A percentile compares a stretch with the other conserved stretches of the same genome.
These are phyloP conservation scores for Xerocomus potaroensis DNA, from an alignment of 768 basidiomycete genomes.

Conservation along the genomic window DNA sequence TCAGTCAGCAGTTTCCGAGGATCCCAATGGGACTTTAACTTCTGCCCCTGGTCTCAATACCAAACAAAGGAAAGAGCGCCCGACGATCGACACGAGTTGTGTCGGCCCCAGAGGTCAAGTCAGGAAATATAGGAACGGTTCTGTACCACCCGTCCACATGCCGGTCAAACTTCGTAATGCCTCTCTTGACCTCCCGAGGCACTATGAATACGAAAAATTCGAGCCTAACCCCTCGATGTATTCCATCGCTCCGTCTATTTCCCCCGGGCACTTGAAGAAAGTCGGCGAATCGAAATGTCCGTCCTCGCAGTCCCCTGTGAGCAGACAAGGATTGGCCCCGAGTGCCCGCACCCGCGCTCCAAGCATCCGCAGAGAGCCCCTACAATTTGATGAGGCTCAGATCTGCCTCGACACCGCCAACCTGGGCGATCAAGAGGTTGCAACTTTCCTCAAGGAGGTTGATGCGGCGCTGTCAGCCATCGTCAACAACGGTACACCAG, in stretches of 20 bases:
- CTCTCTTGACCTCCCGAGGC: slow-evolving; percentile 29
- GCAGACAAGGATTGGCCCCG: slow-evolving; percentile 22
- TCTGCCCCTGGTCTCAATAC: slow-evolving; percentile 15
- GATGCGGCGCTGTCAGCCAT: slow-evolving; percentile 27
- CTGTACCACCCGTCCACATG: slow-evolving; percentile 30
- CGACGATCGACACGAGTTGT: slow-evolving; percentile 31
- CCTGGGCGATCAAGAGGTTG: slow-evolving; percentile 28
- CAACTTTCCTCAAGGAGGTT: slow-evolving; percentile 30
- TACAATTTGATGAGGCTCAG: slow-evolving; percentile 29
- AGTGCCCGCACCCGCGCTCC: slow-evolving; percentile 20
- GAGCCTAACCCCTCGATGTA: slow-evolving; percentile 30
- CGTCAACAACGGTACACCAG: slow-evolving; percentile 23
- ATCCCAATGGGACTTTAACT: slow-evolving; percentile 5
- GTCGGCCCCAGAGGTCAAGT: slow-evolving; percentile 30
- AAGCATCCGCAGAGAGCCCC: slow-evolving; percentile 27
- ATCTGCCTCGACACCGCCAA: slow-evolving; percentile 31
- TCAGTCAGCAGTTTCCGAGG: slow-evolving; percentile 20
- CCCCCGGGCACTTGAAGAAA: slow-evolving; percentile 20
- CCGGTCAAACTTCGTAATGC: slow-evolving; percentile 27
- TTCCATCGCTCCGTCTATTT: slow-evolving; percentile 28
- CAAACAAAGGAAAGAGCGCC: slow-evolving; percentile 28
- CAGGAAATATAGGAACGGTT: slow-evolving; percentile 29
- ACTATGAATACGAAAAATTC: slow-evolving; percentile 20
- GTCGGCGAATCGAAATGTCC: slow-evolving; percentile 18
- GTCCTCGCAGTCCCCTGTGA: slow-evolving; percentile 24